These are phyloP conservation scores for Neurospora terricola DNA, from an alignment of 495 filamentous ascomycete genomes.

Conservation along the genomic window DNA sequence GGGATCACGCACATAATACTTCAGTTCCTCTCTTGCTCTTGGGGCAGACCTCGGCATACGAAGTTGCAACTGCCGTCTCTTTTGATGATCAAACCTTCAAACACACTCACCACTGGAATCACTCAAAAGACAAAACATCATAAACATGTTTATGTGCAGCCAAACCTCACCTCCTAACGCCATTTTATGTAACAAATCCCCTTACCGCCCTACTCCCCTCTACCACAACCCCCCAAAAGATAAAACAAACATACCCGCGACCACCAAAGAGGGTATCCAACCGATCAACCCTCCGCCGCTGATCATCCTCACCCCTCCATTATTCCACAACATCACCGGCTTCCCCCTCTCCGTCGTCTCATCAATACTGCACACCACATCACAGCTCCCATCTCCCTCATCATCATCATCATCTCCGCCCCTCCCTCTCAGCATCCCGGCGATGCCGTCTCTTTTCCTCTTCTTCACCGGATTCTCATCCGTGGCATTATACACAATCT, in stretches of 20 bases:
- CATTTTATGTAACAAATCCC: background rate
- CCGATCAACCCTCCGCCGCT: background rate
- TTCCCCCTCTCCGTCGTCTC: conserved; percentile 30
- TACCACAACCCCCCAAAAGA: background rate
- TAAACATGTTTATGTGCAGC: background rate
- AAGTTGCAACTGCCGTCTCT: background rate
- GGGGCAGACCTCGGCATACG: background rate
- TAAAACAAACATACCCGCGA: background rate
- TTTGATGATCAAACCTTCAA: background rate
- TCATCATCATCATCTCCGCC: conserved; percentile 14
- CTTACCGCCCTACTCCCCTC: background rate
- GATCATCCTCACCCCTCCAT: conserved; percentile 15
- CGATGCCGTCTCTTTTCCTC: background rate
- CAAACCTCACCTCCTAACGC: background rate
- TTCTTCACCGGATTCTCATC: conserved; percentile 2
- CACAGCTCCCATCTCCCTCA: conserved; percentile 19
- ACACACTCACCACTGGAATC: background rate
- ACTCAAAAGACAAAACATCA: background rate
- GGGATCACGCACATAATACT: background rate
- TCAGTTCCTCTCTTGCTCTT: background rate
- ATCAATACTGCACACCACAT: conserved; percentile 41
- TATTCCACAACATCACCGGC: conserved; percentile 35
- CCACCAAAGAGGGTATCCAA: conserved; percentile 5
- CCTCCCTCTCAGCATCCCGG: conserved; percentile 2
- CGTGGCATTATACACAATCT: conserved; percentile 57